Conservation (phyloP, 129 eudicot species). For the Sambucus nigra region DNA sequence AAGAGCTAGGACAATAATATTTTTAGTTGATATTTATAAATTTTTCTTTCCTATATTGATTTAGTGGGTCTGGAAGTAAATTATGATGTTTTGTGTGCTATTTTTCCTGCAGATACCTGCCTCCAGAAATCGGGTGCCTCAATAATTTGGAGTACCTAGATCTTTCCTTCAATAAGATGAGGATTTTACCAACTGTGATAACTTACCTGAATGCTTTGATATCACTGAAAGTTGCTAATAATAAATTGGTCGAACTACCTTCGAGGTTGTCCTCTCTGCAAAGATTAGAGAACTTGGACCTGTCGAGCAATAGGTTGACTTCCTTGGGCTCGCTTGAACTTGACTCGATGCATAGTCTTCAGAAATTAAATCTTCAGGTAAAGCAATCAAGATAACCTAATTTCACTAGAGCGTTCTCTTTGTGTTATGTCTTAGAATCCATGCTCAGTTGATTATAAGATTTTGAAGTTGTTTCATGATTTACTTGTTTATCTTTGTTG, state of each 20-base stretch:
- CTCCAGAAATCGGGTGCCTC: constrained; percentile 88
- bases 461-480: neutral
- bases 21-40: neutral
- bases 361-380: constrained; percentile 77
- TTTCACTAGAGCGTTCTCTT: neutral
- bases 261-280: constrained; percentile 55
- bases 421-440: neutral
- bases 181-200: constrained; percentile 64
- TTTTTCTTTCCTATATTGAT: neutral
- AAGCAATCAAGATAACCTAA: neutral
- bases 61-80: neutral
- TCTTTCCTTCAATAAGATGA: constrained; percentile 83
- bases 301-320: constrained; percentile 77
- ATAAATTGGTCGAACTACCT: constrained; percentile 65
- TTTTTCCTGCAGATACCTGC: constrained; percentile 71
- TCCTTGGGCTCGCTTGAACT: constrained; percentile 61
- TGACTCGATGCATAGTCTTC: constrained; percentile 61
- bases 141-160: constrained; percentile 66
- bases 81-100: constrained; percentile 8
- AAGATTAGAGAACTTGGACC: constrained; percentile 68
- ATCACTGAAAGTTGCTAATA: constrained; percentile 68
- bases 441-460: neutral
- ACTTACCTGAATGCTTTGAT: constrained; percentile 45
- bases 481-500: neutral
- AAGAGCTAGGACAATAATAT: neutral